Evolutionary conservation across 2,329 filamentous ascomycete genomes (phyloP), one percentile per base, ranked within the genome.

Genomic region (Claviceps cyperi): DNA sequence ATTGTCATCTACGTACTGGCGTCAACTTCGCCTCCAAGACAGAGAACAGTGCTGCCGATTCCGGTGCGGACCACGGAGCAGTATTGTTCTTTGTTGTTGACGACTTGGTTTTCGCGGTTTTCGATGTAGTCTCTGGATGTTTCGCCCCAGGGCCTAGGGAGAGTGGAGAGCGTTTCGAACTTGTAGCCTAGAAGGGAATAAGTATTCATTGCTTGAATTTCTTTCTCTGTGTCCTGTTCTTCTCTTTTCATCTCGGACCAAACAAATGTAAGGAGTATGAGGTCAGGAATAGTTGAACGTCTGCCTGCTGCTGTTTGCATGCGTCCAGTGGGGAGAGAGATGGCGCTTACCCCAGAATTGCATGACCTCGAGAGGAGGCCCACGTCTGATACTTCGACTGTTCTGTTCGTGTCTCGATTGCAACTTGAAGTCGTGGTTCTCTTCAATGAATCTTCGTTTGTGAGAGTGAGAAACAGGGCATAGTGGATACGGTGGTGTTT

Each of bases 11-110:
- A 49, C 50, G 21, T 74, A 85, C 87, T 80, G 37, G 85, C 86
- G 65, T 98, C 92, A 17, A 98, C 91, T 69, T 98, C 92, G 36
- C 92, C 92, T 24, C 88, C 92, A 1, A 98, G 76, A 52, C 95
- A 78, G 50, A 97, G 69, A 17, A 76, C 74, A 1, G 79, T 76
- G 46, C 78, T 78, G 2, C 90, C 91, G 50, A 98, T 84, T 0
- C 86, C 87, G 0, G 91, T 97, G 38, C 83, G 81, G 1, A 95
- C 90, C 19, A 98, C 79, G 2, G 90, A 96, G 69, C 92, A 98
- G 70, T 97, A 97, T 62, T 98, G 92, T 1, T 86, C 84, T 60
- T 89, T 81, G 64, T 97, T 98, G 64, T 83, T 90, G 47, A 96
- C 90, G 8, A 82, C 60, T 50, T 84, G 73, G 2, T 79, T 65